phyloP scores from a whole-genome alignment of 2,329 filamentous ascomycete genomes.

The Lecanoromycetidae sp. region DNA sequence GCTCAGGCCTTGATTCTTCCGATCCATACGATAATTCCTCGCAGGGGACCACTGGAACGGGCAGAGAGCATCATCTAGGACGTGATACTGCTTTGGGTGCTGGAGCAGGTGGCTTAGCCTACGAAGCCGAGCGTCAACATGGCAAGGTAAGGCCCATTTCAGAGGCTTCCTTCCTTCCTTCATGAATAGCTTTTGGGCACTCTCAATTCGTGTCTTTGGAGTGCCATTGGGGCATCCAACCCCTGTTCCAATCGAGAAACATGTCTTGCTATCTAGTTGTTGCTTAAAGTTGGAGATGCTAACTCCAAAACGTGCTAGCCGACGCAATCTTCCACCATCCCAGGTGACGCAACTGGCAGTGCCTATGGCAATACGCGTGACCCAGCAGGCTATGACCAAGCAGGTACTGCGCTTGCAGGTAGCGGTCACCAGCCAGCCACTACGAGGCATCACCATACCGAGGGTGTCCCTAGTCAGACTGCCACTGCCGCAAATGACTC shows the following conservation, averaged over 20 bases:
- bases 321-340: background rate
- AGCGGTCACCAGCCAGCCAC: constrained; percentile 6
- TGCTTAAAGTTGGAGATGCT: no score
- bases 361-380: background rate
- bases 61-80: constrained; percentile 10
- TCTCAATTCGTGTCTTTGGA: no score
- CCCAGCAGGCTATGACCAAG: constrained; percentile 1
- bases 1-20: background rate
- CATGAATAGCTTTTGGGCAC: no score
- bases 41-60: constrained; percentile 26
- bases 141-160: no score
- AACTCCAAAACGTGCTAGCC: no score
- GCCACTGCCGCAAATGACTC: background rate
- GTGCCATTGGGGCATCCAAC: no score
- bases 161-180: no score
- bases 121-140: constrained; percentile 14
- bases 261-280: no score
- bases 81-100: constrained; percentile 14
- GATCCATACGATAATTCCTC: background rate
- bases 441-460: no score
- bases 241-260: no score
- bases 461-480: no score
- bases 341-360: background rate
- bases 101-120: constrained; percentile 13
- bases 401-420: constrained; percentile 2